A percentile compares a stretch with the other conserved stretches of the same genome.
Conservation (phyloP, 2,329 filamentous ascomycete genomes). For the Hirsutella rhossiliensis region DNA sequence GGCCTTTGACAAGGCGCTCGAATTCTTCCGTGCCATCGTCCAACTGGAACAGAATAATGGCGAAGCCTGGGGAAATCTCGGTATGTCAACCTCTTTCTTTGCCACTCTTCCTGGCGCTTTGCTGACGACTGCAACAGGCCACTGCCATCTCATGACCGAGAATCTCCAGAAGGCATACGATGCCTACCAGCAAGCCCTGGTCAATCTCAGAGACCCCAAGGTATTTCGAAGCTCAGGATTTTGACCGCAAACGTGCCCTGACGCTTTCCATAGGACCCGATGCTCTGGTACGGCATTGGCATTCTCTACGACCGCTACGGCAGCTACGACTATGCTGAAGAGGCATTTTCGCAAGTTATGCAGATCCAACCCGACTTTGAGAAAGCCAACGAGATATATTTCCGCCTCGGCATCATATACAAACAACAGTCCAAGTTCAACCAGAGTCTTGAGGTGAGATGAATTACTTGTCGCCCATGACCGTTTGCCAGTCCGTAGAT, state of each 20-base stretch:
- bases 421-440: slow-evolving; percentile 94
- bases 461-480: not conserved
- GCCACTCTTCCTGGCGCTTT: slow-evolving; percentile 1
- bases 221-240: slow-evolving; percentile 26
- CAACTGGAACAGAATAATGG: slow-evolving; percentile 84
- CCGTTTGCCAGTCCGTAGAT: not conserved
- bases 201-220: slow-evolving; percentile 88
- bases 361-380: slow-evolving; percentile 95
- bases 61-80: slow-evolving; percentile 92
- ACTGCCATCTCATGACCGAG: slow-evolving; percentile 98
- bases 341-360: slow-evolving; percentile 98
- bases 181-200: slow-evolving; percentile 89
- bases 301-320: slow-evolving; percentile 96
- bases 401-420: slow-evolving; percentile 97
- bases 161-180: slow-evolving; percentile 94
- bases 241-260: not conserved
- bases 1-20: slow-evolving; percentile 85
- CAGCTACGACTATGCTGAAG: slow-evolving; percentile 91
- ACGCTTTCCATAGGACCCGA: slow-evolving; percentile 57
- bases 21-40: slow-evolving; percentile 82
- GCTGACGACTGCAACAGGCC: slow-evolving; percentile 43
- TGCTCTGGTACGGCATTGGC: slow-evolving; percentile 97
- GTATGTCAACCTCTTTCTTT: slow-evolving; percentile 39
- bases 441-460: slow-evolving; percentile 75
- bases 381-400: slow-evolving; percentile 98